These are phyloP conservation scores for Sideroxylon spinosum DNA, from an alignment of 179 eudicot genomes.

Conservation along the genomic window DNA sequence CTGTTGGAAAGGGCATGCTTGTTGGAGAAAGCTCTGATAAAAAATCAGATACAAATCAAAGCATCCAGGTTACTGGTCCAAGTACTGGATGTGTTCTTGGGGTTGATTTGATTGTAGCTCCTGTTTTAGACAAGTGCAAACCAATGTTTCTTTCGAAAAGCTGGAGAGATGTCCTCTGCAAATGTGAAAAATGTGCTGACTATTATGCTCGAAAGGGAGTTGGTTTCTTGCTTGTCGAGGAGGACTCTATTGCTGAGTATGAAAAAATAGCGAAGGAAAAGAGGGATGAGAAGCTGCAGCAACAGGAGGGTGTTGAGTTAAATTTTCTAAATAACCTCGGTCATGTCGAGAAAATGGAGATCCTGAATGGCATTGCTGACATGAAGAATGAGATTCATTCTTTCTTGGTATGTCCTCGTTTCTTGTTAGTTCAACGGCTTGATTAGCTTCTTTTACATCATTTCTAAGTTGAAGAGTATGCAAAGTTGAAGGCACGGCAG, in stretches of 20 bases:
- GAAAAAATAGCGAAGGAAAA: conserved; percentile 77
- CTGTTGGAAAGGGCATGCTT: conserved; percentile 25
- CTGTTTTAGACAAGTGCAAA: conserved; percentile 32
- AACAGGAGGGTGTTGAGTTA: conserved; percentile 63
- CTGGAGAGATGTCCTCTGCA: conserved; percentile 79
- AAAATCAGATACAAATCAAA: conserved; percentile 23
- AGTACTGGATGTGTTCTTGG: conserved; percentile 47
- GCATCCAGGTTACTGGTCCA: conserved; percentile 37
- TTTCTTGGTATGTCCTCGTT: conserved; percentile 50
- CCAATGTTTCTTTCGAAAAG: conserved; percentile 61
- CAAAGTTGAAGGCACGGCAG: neutral
- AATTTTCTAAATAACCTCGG: conserved; percentile 71
- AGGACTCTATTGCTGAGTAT: conserved; percentile 84
- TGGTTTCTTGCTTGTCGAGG: conserved; percentile 67
- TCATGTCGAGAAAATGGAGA: conserved; percentile 84
- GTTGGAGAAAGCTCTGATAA: conserved; percentile 28
- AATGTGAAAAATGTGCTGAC: conserved; percentile 54
- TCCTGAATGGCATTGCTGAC: conserved; percentile 79
- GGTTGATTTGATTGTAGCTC: conserved; percentile 45
- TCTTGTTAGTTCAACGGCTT: neutral
- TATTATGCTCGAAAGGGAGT: conserved; percentile 54
- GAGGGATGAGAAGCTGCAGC: conserved; percentile 77
- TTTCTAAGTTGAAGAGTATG: neutral
- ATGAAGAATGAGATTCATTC: conserved; percentile 73
- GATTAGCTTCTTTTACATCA: neutral